phyloP scores from a whole-genome alignment of 2,329 filamentous ascomycete genomes.

The Hypoxylon sp. region DNA sequence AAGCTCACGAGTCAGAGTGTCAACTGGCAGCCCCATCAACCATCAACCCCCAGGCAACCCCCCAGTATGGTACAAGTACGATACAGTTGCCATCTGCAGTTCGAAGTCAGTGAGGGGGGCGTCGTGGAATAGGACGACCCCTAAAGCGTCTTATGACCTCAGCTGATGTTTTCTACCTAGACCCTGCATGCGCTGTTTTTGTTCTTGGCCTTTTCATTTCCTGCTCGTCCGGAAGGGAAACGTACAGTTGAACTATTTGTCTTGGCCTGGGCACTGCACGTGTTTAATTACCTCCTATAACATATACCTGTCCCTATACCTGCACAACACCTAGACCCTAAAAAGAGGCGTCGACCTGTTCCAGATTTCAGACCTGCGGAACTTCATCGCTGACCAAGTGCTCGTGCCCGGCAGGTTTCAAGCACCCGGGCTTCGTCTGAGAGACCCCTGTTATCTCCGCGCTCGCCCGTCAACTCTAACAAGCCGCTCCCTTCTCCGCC shows the following conservation, averaged over 20 bases:
- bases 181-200: slow-evolving; percentile 47
- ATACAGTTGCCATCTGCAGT: slow-evolving; percentile 4
- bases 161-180: slow-evolving; percentile 41
- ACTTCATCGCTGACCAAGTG: slow-evolving; percentile 27
- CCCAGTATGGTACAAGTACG: neutral
- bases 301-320: neutral
- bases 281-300: slow-evolving; percentile 13
- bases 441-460: slow-evolving; percentile 42
- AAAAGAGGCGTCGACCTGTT: slow-evolving; percentile 8
- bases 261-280: slow-evolving; percentile 31
- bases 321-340: neutral
- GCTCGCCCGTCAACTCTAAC: slow-evolving; percentile 61
- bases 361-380: neutral
- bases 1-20: neutral
- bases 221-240: slow-evolving; percentile 24
- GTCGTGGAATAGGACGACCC: slow-evolving; percentile 35
- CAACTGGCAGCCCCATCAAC: neutral
- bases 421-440: slow-evolving; percentile 44
- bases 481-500: slow-evolving; percentile 69
- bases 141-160: slow-evolving; percentile 44
- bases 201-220: slow-evolving; percentile 25
- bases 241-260: slow-evolving; percentile 24
- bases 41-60: slow-evolving; percentile 2
- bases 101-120: slow-evolving; percentile 26
- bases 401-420: slow-evolving; percentile 38